Evolutionary conservation across 106 monocot genomes (phyloP).

Genomic region (Dendrobium nobile): DNA sequence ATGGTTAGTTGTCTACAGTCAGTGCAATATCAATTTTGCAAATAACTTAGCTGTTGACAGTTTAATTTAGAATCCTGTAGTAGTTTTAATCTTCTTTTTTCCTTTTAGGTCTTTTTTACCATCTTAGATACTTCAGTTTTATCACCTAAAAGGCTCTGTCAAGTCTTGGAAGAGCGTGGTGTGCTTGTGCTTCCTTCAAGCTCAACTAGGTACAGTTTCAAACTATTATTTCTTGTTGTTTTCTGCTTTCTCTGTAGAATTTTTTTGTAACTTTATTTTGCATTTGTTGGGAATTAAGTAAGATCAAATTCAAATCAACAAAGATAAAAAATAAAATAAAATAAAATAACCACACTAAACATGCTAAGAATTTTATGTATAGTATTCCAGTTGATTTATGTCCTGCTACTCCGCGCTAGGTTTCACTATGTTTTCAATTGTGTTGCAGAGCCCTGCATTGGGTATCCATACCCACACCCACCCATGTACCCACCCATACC

Average conservation of each 20-base stretch:
- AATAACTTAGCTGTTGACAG: neutral
- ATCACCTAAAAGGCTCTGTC: slow-evolving; percentile 59
- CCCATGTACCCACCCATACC: too few relatives aligned
- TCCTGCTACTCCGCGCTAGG: too few relatives aligned
- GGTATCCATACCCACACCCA: too few relatives aligned
- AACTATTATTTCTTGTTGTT: neutral
- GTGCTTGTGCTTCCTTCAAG: slow-evolving; percentile 71
- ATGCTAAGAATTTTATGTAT: too few relatives aligned
- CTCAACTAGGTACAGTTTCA: slow-evolving; percentile 39
- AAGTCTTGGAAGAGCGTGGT: slow-evolving; percentile 62
- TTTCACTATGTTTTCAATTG: too few relatives aligned
- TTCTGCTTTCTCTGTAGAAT: neutral
- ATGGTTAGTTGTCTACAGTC: slow-evolving; percentile 52
- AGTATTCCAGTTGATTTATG: too few relatives aligned
- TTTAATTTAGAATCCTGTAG: neutral
- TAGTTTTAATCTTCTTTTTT: neutral
- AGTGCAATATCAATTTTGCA: neutral
- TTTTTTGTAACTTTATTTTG: neutral
- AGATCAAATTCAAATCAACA: too few relatives aligned
- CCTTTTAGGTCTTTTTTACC: slow-evolving; percentile 66
- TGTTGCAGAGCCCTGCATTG: too few relatives aligned
- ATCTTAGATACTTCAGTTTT: slow-evolving; percentile 28
- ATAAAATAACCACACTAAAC: too few relatives aligned
- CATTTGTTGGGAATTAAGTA: too few relatives aligned
- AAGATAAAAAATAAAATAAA: too few relatives aligned